Conservation (phyloP, 257 asterid species). For the Solanum medicagineum region DNA sequence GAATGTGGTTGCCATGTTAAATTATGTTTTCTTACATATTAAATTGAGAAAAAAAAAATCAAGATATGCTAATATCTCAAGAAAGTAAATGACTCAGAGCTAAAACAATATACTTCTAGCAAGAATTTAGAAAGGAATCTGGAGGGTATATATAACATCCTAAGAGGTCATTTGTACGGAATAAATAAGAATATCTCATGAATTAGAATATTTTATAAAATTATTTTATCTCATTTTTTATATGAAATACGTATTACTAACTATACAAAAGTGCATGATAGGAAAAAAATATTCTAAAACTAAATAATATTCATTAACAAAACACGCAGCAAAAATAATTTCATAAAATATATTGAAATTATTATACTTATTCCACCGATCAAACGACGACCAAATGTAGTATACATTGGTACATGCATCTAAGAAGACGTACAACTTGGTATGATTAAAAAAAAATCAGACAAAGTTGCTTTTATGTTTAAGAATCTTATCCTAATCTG, state of each 20-base stretch:
- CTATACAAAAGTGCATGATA: neutral
- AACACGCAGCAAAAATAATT: neutral
- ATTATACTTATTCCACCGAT: too few species aligned
- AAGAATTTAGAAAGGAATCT: neutral
- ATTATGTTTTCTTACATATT: neutral
- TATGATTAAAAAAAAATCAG: neutral
- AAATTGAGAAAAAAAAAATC: neutral
- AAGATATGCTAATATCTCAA: neutral
- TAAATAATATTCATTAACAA: neutral
- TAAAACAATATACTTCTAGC: too few species aligned
- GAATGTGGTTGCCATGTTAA: neutral
- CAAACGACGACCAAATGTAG: accelerated
- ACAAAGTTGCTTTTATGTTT: neutral
- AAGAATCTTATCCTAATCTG: neutral
- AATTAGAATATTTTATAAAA: neutral
- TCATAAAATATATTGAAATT: neutral
- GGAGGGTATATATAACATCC: neutral
- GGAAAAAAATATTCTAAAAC: neutral
- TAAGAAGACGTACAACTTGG: neutral
- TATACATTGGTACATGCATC: neutral
- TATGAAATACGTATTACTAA: neutral
- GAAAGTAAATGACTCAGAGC: neutral
- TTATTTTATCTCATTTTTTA: neutral
- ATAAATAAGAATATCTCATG: neutral
- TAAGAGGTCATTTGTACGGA: neutral